Evolutionary conservation across 805 yeast species (phyloP).

Genomic region (Cyberlindnera euphorbiae): DNA sequence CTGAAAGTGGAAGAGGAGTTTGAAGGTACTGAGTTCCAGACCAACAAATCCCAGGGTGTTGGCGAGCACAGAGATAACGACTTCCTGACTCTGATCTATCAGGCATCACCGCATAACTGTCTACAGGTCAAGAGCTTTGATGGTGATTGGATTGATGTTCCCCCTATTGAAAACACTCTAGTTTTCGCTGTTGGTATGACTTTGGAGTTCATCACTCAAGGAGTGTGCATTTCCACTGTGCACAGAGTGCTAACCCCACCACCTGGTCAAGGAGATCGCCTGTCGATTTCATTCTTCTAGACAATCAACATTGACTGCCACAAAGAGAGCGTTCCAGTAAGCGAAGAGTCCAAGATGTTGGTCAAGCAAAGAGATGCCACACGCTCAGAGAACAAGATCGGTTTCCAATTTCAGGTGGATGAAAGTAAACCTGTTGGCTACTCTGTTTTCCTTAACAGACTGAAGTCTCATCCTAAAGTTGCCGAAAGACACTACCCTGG

Average conservation of each 20-base stretch:
- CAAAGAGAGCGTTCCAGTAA: slow-evolving; percentile 16
- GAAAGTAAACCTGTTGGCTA: slow-evolving; percentile 39
- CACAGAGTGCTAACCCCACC: slow-evolving; percentile 36
- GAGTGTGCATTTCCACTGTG: slow-evolving; percentile 46
- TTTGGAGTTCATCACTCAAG: slow-evolving; percentile 42
- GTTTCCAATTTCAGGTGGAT: slow-evolving; percentile 25
- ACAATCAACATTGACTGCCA: slow-evolving; percentile 35
- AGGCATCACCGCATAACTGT: slow-evolving; percentile 44
- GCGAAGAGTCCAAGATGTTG: slow-evolving; percentile 12
- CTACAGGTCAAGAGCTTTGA: slow-evolving; percentile 43
- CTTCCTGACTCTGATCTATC: slow-evolving; percentile 54
- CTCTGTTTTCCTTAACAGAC: slow-evolving; percentile 41
- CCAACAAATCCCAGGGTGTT: slow-evolving; percentile 31
- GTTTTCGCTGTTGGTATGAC: slow-evolving; percentile 49
- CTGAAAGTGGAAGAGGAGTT: slow-evolving; percentile 39
- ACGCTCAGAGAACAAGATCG: slow-evolving; percentile 21
- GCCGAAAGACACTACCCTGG: slow-evolving; percentile 42
- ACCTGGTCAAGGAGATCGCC: slow-evolving; percentile 29
- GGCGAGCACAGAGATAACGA: slow-evolving; percentile 61
- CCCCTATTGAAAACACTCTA: slow-evolving; percentile 34
- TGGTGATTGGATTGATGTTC: slow-evolving; percentile 45
- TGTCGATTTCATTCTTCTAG: slow-evolving; percentile 45
- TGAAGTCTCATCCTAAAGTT: slow-evolving; percentile 47
- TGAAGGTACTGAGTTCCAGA: slow-evolving; percentile 35
- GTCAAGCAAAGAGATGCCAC: slow-evolving; percentile 17